A percentile compares a stretch with the other conserved stretches of the same genome.
Evolutionary conservation across 2,329 filamentous ascomycete genomes (phyloP).

Genomic region (Neonectria ditissima): DNA sequence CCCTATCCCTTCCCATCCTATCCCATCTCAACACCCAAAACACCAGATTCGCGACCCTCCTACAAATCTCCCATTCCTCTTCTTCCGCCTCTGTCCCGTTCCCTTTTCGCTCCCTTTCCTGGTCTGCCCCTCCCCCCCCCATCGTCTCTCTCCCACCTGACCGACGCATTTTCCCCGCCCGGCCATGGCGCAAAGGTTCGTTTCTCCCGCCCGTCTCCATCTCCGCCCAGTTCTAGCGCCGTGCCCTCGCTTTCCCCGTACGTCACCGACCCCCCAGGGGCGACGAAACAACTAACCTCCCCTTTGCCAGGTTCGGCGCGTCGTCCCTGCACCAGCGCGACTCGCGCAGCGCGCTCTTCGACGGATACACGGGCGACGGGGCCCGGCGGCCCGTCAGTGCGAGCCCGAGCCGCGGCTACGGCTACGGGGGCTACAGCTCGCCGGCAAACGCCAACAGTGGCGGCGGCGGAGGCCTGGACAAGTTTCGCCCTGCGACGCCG

Average conservation of each 20-base stretch:
- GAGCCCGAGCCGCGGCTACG: conserved; percentile 63
- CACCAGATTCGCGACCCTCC: conserved; percentile 39
- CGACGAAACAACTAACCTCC: conserved; percentile 2
- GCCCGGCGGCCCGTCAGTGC: conserved; percentile 57
- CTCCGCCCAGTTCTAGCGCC: neutral
- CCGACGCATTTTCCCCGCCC: conserved; percentile 10
- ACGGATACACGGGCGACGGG: conserved; percentile 71
- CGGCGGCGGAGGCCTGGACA: conserved; percentile 45
- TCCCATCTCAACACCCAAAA: conserved; percentile 8
- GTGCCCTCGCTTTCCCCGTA: conserved; percentile 4
- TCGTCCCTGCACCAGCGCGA: conserved; percentile 80
- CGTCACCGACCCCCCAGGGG: conserved; percentile 14
- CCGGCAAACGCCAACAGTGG: conserved; percentile 39
- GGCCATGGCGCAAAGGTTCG: conserved; percentile 53
- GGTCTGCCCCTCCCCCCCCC: conserved; percentile 5
- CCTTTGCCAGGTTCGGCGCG: conserved; percentile 68
- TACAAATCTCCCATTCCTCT: conserved; percentile 9
- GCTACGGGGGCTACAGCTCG: conserved; percentile 55
- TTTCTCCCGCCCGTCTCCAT: conserved; percentile 7
- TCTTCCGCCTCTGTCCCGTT: conserved; percentile 9
- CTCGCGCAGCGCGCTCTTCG: conserved; percentile 79
- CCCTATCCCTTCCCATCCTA: neutral
- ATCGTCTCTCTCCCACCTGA: conserved; percentile 8
- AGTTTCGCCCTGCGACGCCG: conserved; percentile 76
- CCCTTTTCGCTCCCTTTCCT: conserved; percentile 6